Evolutionary conservation across 148 eudicot genomes (phyloP), one percentile per base, ranked within the genome.

Genomic region (Beta vulgaris): DNA sequence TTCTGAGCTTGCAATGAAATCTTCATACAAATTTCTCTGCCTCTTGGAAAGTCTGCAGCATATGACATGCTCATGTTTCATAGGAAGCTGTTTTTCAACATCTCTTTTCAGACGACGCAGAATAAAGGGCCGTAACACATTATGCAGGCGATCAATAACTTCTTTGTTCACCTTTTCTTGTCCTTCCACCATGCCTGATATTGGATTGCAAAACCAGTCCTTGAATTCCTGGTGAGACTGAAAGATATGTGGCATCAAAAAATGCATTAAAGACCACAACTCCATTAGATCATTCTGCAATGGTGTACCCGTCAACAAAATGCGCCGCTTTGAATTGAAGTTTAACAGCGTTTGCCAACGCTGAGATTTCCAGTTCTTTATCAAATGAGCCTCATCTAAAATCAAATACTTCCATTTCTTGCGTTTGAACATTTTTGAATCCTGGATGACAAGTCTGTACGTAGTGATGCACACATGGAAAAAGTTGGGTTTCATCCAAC

Each of bases 141-240:
- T 96, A 85, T 96, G 99, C 81, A 96, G 84, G 60, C 99, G 94
- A 80, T 96, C 99, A 84, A 96, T 88, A 51, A 96, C 98, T 85
- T 96, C 98, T 79, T 91, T 91, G 81, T 96, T 96, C 71, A 96
- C 91, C 77, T 90, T 92, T 64, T 96, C 99, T 79, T 96, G 98
- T 37, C 99, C 98, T 67, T 96, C 99, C 28, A 96, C 99, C 99
- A 96, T 96, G 37, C 92, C 96, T 7, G 99, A 82, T 83, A 96
- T 92, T 62, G 99, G 99, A 83, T 96, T 96, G 71, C 98, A 78
- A 72, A 96, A 96, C 99, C 99, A 96, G 65, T 92, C 99, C 87
- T 96, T 96, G 64, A 96, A 96, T 83, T 96, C 99, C 84, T 92
- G 99, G 75, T 96, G 99, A 73, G 99, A 96, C 85, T 96, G 99